Evolutionary conservation across 331 rosid genomes (phyloP).

Genomic region (Phaseolus coccineus): DNA sequence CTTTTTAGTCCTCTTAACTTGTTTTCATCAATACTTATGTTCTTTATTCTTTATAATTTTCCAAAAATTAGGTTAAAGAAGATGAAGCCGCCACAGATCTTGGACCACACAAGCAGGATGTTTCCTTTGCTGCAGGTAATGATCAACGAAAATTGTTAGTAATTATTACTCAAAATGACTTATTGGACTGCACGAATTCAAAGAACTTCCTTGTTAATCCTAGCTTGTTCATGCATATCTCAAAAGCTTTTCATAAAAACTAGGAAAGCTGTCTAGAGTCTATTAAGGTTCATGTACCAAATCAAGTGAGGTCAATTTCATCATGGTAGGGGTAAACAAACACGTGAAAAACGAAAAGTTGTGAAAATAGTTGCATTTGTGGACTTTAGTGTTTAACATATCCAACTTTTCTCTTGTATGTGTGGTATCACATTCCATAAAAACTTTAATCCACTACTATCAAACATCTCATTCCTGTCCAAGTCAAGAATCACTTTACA

Average conservation of each 20-base stretch:
- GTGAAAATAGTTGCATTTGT: slow-evolving; percentile 12
- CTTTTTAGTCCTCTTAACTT: background rate
- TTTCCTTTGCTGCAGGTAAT: slow-evolving; percentile 45
- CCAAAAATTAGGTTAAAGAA: slow-evolving; percentile 46
- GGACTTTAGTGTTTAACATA: slow-evolving; percentile 16
- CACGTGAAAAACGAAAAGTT: background rate
- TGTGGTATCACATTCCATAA: background rate
- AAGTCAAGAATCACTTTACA: background rate
- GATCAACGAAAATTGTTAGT: background rate
- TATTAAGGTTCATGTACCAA: slow-evolving; percentile 36
- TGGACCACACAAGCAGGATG: slow-evolving; percentile 42
- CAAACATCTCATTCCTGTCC: background rate
- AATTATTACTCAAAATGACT: background rate
- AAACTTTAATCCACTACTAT: background rate
- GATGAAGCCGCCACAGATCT: slow-evolving; percentile 38
- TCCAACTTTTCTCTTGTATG: background rate
- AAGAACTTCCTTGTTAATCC: slow-evolving; percentile 3
- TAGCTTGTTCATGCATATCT: slow-evolving; percentile 25
- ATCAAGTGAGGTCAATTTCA: slow-evolving; percentile 24
- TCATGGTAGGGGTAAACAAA: slow-evolving; percentile 1
- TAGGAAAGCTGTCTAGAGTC: background rate
- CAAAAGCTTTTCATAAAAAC: slow-evolving; percentile 9
- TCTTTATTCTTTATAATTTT: slow-evolving; percentile 25
- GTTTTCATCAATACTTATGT: background rate
- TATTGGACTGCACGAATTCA: slow-evolving; percentile 11